A percentile compares a stretch with the other conserved stretches of the same genome.
phyloP scores from a whole-genome alignment of 148 eudicot genomes.

The Vaccinium macrocarpon region DNA sequence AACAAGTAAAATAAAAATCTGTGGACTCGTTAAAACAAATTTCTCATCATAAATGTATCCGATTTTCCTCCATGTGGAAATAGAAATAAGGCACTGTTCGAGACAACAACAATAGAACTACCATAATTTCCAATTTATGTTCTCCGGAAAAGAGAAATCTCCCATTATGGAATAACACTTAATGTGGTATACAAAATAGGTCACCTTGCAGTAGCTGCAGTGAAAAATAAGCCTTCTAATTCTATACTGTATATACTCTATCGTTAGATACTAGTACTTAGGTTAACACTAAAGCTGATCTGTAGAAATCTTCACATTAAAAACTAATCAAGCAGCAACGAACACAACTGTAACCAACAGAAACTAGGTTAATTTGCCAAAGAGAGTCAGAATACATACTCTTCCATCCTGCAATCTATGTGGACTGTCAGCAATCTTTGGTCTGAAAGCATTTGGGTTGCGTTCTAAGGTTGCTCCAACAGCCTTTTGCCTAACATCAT shows the following conservation, averaged over 20 bases:
- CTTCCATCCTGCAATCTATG: slow-evolving; percentile 37
- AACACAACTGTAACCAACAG: background rate
- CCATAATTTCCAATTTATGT: background rate
- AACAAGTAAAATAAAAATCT: background rate
- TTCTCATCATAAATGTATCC: background rate
- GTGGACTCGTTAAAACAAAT: background rate
- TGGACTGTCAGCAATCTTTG: slow-evolving; percentile 71
- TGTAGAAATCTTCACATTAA: background rate
- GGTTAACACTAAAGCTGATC: background rate
- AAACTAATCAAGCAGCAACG: background rate
- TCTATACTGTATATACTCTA: background rate
- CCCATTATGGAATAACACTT: background rate
- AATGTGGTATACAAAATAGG: background rate
- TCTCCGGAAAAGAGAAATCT: background rate
- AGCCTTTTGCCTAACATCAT: slow-evolving; percentile 57
- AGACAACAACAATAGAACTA: background rate
- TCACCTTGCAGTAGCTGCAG: background rate
- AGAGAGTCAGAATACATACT: slow-evolving; percentile 36
- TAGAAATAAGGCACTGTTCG: background rate
- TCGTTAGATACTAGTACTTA: background rate
- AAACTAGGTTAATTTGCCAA: background rate
- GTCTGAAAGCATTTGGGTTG: slow-evolving; percentile 73
- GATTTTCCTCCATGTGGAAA: background rate
- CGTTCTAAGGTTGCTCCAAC: slow-evolving; percentile 54
- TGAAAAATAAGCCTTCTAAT: background rate